Conservation (phyloP, 2,329 filamentous ascomycete genomes). For the Aspergillus hiratsukae region DNA sequence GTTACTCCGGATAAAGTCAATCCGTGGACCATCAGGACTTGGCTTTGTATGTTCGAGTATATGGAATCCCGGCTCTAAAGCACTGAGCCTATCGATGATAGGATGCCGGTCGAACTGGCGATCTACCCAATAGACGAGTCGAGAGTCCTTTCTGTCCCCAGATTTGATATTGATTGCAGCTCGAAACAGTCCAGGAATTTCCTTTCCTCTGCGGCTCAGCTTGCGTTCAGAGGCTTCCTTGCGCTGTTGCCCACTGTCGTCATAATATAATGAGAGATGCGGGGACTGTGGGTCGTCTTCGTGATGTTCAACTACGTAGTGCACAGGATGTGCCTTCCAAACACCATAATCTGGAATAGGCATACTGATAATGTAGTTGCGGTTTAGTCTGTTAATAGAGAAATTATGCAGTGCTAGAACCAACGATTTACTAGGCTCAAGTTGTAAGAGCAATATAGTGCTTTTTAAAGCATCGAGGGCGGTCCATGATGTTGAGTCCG, state of each 20-base stretch:
- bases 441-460: neutral
- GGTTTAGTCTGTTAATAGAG: neutral
- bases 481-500: neutral
- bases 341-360: slow-evolving; percentile 15
- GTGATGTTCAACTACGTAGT: slow-evolving; percentile 9
- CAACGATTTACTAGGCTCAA: neutral
- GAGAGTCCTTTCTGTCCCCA: slow-evolving; percentile 9
- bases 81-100: slow-evolving; percentile 8
- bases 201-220: neutral
- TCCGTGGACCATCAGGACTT: neutral
- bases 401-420: neutral
- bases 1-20: slow-evolving; percentile 16
- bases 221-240: neutral
- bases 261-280: slow-evolving; percentile 9
- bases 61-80: slow-evolving; percentile 10
- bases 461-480: too few species aligned
- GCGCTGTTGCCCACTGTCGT: slow-evolving; percentile 5
- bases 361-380: slow-evolving; percentile 2
- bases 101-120: slow-evolving; percentile 8
- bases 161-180: slow-evolving; percentile 19
- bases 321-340: slow-evolving; percentile 12
- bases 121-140: slow-evolving; percentile 17
- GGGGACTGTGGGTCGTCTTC: slow-evolving; percentile 1
- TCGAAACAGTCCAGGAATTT: slow-evolving; percentile 9
- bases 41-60: neutral